Conservation (phyloP, 2,329 filamentous ascomycete species). For the Fusarium mundagurra region DNA sequence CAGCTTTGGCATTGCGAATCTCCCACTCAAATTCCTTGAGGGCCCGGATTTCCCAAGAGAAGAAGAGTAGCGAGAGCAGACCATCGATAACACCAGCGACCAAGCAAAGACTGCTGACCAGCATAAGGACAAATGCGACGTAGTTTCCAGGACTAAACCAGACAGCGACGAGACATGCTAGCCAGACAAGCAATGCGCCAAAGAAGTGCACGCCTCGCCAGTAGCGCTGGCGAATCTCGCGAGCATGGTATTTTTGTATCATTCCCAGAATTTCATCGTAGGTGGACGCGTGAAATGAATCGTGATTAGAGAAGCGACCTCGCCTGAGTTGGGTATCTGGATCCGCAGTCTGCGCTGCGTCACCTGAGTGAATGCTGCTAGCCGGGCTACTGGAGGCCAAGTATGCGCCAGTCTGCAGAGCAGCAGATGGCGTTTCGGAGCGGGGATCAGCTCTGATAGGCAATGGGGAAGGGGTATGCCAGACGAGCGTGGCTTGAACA, state of each 20-base stretch:
- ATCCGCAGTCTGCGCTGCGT: constrained; percentile 35
- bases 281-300: constrained; percentile 25
- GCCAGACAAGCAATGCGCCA: constrained; percentile 70
- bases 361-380: constrained; percentile 36
- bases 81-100: constrained; percentile 83
- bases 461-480: constrained; percentile 50
- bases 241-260: constrained; percentile 72
- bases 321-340: constrained; percentile 49
- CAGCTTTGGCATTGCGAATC: constrained; percentile 72
- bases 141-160: constrained; percentile 87
- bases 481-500: constrained; percentile 79
- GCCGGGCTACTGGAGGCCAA: constrained; percentile 37
- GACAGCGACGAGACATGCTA: constrained; percentile 80
- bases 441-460: constrained; percentile 20
- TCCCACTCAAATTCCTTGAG: constrained; percentile 96
- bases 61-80: constrained; percentile 86
- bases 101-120: constrained; percentile 82
- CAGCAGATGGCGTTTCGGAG: constrained; percentile 36
- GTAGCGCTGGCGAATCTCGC: constrained; percentile 77
- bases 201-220: constrained; percentile 81
- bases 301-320: constrained; percentile 28
- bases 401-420: constrained; percentile 41
- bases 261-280: constrained; percentile 71
- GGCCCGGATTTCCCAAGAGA: constrained; percentile 82
- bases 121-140: constrained; percentile 80